Percentiles rank a stretch among this genome's conserved stretches.
phyloP scores from a whole-genome alignment of 352 stramenopile species.

The Phytophthora fragariae region DNA sequence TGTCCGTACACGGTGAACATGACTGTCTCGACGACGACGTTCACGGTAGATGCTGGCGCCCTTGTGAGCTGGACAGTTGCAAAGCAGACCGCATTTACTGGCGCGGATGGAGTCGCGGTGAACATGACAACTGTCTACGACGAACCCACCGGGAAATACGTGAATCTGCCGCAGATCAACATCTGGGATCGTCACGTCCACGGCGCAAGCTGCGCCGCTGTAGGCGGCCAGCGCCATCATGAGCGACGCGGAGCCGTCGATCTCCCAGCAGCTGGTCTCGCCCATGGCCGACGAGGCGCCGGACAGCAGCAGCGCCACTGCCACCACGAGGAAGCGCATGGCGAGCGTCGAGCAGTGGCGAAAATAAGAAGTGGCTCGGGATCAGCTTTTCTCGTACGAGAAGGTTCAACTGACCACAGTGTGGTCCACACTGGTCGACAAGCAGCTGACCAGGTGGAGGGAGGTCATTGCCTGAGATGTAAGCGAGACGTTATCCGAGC shows the following conservation, averaged over 20 bases:
- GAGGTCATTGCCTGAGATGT: not conserved
- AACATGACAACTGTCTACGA: conserved; percentile 54
- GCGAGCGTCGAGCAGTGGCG: conserved; percentile 3
- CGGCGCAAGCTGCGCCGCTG: conserved; percentile 35
- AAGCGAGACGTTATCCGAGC: not conserved
- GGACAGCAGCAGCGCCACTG: conserved; percentile 15
- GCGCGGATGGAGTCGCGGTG: conserved; percentile 14
- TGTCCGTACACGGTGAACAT: conserved; percentile 60
- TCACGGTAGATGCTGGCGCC: conserved; percentile 30
- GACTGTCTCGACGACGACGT: conserved; percentile 32
- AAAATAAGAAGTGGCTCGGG: conserved; percentile 28
- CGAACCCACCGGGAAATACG: conserved; percentile 30
- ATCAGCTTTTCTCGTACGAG: conserved; percentile 26
- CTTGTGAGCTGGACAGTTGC: conserved; percentile 45
- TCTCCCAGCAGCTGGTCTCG: conserved; percentile 48
- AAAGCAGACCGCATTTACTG: conserved; percentile 25
- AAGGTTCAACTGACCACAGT: conserved; percentile 15
- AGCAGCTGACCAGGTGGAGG: not conserved
- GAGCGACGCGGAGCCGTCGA: conserved; percentile 34
- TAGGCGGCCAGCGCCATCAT: conserved; percentile 31
- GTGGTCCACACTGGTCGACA: conserved; percentile 13
- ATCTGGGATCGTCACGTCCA: conserved; percentile 53
- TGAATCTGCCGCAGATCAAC: conserved; percentile 48
- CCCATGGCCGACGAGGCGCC: not conserved
- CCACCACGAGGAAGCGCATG: conserved; percentile 26